Conservation (phyloP, 352 stramenopile genomes). For the Aphanomyces euteiches region DNA sequence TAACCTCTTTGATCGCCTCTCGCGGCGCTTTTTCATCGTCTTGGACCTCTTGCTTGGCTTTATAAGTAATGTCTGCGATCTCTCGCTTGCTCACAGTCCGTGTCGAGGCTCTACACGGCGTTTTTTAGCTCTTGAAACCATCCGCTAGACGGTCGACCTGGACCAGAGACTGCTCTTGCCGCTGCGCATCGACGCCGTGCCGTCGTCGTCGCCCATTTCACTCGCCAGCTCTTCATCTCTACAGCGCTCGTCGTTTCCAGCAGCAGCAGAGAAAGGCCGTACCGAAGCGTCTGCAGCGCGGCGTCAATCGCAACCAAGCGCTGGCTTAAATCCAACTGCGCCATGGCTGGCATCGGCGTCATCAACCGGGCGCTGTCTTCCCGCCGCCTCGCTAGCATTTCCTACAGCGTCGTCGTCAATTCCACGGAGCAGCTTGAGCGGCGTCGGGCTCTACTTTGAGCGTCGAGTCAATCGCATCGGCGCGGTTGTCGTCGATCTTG, state of each 20-base stretch:
- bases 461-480: neutral
- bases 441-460: neutral
- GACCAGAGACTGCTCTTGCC: slow-evolving; percentile 17
- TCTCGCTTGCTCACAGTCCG: slow-evolving; percentile 23
- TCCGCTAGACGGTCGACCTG: neutral
- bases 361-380: neutral
- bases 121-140: too few species aligned
- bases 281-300: slow-evolving; percentile 20
- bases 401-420: slow-evolving; percentile 1
- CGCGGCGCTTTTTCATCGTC: slow-evolving; percentile 14
- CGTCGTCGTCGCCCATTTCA: neutral
- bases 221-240: slow-evolving; percentile 16
- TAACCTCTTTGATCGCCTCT: slow-evolving; percentile 21
- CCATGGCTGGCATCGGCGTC: neutral
- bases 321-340: neutral
- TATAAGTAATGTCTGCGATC: neutral
- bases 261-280: neutral
- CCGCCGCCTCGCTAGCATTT: neutral
- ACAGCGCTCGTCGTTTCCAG: neutral
- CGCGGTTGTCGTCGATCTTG: neutral
- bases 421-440: neutral
- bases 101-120: slow-evolving; percentile 7
- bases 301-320: slow-evolving; percentile 15
- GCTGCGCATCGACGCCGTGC: slow-evolving; percentile 19
- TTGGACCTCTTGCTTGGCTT: slow-evolving; percentile 17